These are phyloP conservation scores for Danielia reshetovae DNA, from an alignment of 805 yeast genomes.

Conservation along the genomic window DNA sequence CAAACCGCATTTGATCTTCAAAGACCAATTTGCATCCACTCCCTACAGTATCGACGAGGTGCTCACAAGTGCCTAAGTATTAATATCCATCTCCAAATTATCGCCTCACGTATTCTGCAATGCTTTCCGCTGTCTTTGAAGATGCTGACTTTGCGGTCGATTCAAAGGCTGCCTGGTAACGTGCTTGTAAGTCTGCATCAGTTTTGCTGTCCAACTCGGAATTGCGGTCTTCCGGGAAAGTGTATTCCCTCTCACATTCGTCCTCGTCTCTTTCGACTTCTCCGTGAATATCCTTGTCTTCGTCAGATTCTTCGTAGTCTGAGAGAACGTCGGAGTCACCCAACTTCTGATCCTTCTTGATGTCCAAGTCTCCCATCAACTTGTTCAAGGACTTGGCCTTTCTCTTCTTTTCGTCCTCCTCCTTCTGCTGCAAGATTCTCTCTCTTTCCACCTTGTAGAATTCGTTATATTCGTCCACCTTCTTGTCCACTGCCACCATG, in stretches of 20 bases:
- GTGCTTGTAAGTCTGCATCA: slow-evolving; percentile 53
- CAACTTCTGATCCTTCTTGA: slow-evolving; percentile 25
- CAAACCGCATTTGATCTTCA: slow-evolving; percentile 70
- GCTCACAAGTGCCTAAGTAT: slow-evolving; percentile 1
- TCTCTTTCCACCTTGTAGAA: slow-evolving; percentile 87
- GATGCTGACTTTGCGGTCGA: slow-evolving; percentile 57
- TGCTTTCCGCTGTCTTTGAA: slow-evolving; percentile 65
- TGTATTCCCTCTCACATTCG: slow-evolving; percentile 56
- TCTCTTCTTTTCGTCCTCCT: slow-evolving; percentile 65
- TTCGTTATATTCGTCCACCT: slow-evolving; percentile 81
- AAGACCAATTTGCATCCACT: slow-evolving; percentile 28
- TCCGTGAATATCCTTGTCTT: slow-evolving; percentile 46
- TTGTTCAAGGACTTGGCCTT: slow-evolving; percentile 68
- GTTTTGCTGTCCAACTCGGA: slow-evolving; percentile 53
- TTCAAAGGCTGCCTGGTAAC: slow-evolving; percentile 73
- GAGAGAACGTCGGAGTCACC: slow-evolving; percentile 47
- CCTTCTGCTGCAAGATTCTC: slow-evolving; percentile 68
- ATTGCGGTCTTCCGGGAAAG: slow-evolving; percentile 63
- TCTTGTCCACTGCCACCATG: slow-evolving; percentile 74
- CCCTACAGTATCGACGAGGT: slow-evolving; percentile 31
- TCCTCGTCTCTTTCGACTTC: slow-evolving; percentile 46
- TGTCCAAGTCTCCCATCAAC: slow-evolving; percentile 84
- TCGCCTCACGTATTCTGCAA: slow-evolving; percentile 56
- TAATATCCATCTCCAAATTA: too few species aligned
- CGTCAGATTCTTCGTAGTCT: slow-evolving; percentile 45